Base-by-base conservation (phyloP, 1,284 basidiomycete species). In the Melanopsichium pennsylvanicum region DNA sequence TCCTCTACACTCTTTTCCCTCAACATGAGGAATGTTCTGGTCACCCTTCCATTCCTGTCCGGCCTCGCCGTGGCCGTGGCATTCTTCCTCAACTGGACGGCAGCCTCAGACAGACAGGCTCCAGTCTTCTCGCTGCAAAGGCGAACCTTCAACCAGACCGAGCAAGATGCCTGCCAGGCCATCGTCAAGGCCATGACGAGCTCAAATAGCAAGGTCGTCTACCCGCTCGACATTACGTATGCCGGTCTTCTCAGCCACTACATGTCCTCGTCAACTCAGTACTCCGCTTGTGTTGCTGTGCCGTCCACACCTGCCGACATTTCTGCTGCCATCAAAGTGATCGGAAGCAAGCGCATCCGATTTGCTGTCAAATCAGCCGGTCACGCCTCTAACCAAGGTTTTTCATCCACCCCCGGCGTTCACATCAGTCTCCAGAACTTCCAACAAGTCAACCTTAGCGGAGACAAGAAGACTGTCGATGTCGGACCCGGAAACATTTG, bases 311-410 rank as follows among this genome's bases (percentile, higher is more conserved):
- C 72, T 8, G 42, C 47, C n/a, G 70, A 75, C 21, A 41, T 75
- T 16, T 46, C 72, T 4, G 46, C 46, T 8, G 58, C 56, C 9
- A 61, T 75, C 50, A 71, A 70, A 43, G 26, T 73, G 13, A 66
- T 75, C n/a, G 72, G 66, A 13, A 33, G 25, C 41, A 46, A 47
- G 42, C 70, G 70, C 22, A 50, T 71, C 13, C 59, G 59, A n/a
- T 75, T 71, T 27, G 72, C 67, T n/a, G 42, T 75, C 29, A 42
- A 51, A 9, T 48, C 42, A 18, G 72, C 67, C 19, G 58, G 60
- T 11, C 72, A 75, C 50, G 70, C 72, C 19, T 61, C 60, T 37
- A 75, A 75, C 54, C 49, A 62, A 16, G 72, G 72, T 46, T 75
- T 73, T 45, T 69, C 64, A 3, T 70, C 64, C 4, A 75, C 72